Evolutionary conservation across 768 basidiomycete genomes (phyloP).

Genomic region (Termitomyces sp.): DNA sequence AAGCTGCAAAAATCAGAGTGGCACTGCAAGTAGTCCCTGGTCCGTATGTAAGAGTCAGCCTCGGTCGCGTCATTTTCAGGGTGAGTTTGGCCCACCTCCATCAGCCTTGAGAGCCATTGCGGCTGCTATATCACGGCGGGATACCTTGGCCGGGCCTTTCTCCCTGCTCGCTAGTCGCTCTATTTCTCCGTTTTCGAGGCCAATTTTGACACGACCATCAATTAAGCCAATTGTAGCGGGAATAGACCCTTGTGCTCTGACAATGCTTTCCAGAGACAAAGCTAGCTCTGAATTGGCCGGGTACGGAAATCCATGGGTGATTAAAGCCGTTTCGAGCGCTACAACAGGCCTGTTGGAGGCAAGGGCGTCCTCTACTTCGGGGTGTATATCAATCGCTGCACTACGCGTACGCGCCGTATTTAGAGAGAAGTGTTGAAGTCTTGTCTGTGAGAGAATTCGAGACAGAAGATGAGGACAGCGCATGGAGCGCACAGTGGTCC

Average conservation of each 20-base stretch:
- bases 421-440: slow-evolving; percentile 1
- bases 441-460: not conserved
- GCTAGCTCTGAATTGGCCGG: slow-evolving; percentile 76
- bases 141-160: slow-evolving; percentile 58
- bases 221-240: slow-evolving; percentile 92
- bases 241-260: slow-evolving; percentile 70
- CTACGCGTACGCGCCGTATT: slow-evolving; percentile 12
- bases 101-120: slow-evolving; percentile 64
- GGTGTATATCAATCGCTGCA: slow-evolving; percentile 63
- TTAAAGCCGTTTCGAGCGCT: slow-evolving; percentile 88
- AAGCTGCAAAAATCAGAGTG: slow-evolving; percentile 69
- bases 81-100: slow-evolving; percentile 52
- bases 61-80: not conserved
- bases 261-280: slow-evolving; percentile 64
- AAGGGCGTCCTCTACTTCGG: slow-evolving; percentile 84
- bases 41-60: not conserved
- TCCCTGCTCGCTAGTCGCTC: slow-evolving; percentile 59
- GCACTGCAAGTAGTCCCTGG: slow-evolving; percentile 69
- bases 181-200: slow-evolving; percentile 63
- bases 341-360: slow-evolving; percentile 65
- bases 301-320: slow-evolving; percentile 90
- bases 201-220: slow-evolving; percentile 82
- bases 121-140: slow-evolving; percentile 76
- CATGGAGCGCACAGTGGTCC: not conserved
- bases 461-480: not conserved